These are phyloP conservation scores for Eucalyptus sideroxylon DNA, from an alignment of 345 rosid species.

Conservation along the genomic window DNA sequence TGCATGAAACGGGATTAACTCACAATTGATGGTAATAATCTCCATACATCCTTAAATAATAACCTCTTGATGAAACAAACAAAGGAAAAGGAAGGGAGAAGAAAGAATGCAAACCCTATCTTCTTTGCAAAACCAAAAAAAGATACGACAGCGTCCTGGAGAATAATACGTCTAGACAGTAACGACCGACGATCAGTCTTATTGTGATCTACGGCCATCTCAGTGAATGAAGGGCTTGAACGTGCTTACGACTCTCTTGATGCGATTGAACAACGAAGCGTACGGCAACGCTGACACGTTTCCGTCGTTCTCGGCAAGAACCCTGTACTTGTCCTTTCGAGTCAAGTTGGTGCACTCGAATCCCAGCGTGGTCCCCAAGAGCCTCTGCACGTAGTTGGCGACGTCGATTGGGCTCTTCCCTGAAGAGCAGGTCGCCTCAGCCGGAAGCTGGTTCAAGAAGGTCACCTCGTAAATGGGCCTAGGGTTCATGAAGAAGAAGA, in stretches of 20 bases:
- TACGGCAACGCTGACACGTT: constrained; percentile 22
- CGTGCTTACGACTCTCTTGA: constrained; percentile 45
- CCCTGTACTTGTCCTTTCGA: constrained; percentile 75
- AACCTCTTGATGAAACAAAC: background rate
- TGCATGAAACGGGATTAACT: background rate
- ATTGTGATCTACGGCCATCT: background rate
- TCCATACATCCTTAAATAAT: background rate
- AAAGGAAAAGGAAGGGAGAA: background rate
- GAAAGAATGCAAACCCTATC: background rate
- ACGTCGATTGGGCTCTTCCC: constrained; percentile 92
- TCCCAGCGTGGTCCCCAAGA: constrained; percentile 73
- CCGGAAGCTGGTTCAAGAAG: constrained; percentile 72
- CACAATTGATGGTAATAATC: background rate
- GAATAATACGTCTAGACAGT: background rate
- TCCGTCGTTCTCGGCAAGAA: constrained; percentile 84
- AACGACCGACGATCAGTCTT: background rate
- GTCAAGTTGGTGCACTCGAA: constrained; percentile 93
- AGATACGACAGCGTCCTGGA: background rate
- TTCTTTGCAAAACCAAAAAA: background rate
- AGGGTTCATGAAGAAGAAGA: constrained; percentile 95
- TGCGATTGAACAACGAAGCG: constrained; percentile 34
- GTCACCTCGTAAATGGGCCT: constrained; percentile 86
- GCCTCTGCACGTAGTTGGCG: constrained; percentile 82
- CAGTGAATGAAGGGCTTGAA: constrained; percentile 37
- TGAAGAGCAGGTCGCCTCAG: constrained; percentile 76